phyloP scores from a whole-genome alignment of 345 rosid species.

The Geranium brycei region DNA sequence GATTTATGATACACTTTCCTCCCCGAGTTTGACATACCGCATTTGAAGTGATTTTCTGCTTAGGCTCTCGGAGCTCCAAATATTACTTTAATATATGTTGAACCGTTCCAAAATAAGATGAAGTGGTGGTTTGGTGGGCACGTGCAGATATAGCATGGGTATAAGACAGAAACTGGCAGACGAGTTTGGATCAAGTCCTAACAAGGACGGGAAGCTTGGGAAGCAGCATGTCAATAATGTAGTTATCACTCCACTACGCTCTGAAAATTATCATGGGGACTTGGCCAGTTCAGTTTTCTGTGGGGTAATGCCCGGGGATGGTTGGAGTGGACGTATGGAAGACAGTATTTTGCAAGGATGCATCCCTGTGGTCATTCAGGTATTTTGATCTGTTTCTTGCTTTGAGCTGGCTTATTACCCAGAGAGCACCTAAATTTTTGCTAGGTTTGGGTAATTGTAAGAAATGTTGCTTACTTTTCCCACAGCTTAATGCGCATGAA shows the following conservation, averaged over 20 bases:
- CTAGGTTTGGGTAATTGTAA: too few relatives aligned
- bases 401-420: not conserved
- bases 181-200: slow-evolving; percentile 91
- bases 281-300: slow-evolving; percentile 77
- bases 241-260: slow-evolving; percentile 51
- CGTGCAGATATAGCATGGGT: slow-evolving; percentile 91
- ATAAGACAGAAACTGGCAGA: slow-evolving; percentile 77
- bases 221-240: slow-evolving; percentile 73
- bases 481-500: too few relatives aligned
- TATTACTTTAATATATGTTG: too few relatives aligned
- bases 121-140: not conserved
- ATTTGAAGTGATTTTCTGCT: too few relatives aligned
- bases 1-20: too few relatives aligned
- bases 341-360: slow-evolving; percentile 94
- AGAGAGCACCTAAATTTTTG: too few relatives aligned
- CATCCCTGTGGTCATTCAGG: slow-evolving; percentile 94
- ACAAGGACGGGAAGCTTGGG: slow-evolving; percentile 87
- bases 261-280: slow-evolving; percentile 51
- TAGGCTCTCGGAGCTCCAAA: too few relatives aligned
- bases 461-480: too few relatives aligned
- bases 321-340: slow-evolving; percentile 99
- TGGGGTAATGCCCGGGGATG: slow-evolving; percentile 96
- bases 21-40: too few relatives aligned
- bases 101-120: too few relatives aligned
- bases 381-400: slow-evolving; percentile 6